Base-by-base conservation (phyloP, 495 filamentous ascomycete species). In the Neurospora cerealis region DNA sequence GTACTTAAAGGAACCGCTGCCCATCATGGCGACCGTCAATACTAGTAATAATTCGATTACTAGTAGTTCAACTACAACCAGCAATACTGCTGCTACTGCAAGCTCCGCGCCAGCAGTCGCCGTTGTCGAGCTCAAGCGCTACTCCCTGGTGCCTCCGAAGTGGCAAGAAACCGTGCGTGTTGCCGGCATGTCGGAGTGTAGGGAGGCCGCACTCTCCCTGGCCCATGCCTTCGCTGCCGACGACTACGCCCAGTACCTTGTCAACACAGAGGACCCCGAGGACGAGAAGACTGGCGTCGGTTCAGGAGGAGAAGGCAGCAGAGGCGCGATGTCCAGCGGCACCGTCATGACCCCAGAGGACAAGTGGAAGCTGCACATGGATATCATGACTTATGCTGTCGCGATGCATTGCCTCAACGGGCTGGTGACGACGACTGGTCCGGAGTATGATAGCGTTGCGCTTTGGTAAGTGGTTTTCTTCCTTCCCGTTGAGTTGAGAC, bases 191-290 rank as follows among this genome's bases (percentile, higher is more conserved):
- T 81, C 85, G 70, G 90, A 93, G 79, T 91, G 87, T 82, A 88
- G 88, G 75, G 86, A 89, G 78, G 92, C 91, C 21, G 90, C 90
- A 40, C 78, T 85, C 19, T 89, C 88, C 75, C 87, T 95, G 71
- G 90, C 92, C 38, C 87, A 93, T 79, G 91, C 93, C 70, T 95
- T 95, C 81, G 89, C 87, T 72, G 86, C 89, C 74, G 92, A 94
- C 79, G 89, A 91, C 41, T 88, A 93, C 48, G 88, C 89, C 54
- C 85, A 86, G 79, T 95, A 95, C 81, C 89, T 93, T 79, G 81
- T 89, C 74, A 87, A 93, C 76, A 88, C 90, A 41, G 88, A 88
- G 75, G 91, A 93, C 79, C 86, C 86, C 79, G 85, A 83, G 74
- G 82, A 84, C 54, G 54, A 34, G 54, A 34, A 66, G 54, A 17